Evolutionary conservation across 208 protist genomes (phyloP), one percentile per base, ranked within the genome.

Genomic region (Crithidia thermophila): DNA sequence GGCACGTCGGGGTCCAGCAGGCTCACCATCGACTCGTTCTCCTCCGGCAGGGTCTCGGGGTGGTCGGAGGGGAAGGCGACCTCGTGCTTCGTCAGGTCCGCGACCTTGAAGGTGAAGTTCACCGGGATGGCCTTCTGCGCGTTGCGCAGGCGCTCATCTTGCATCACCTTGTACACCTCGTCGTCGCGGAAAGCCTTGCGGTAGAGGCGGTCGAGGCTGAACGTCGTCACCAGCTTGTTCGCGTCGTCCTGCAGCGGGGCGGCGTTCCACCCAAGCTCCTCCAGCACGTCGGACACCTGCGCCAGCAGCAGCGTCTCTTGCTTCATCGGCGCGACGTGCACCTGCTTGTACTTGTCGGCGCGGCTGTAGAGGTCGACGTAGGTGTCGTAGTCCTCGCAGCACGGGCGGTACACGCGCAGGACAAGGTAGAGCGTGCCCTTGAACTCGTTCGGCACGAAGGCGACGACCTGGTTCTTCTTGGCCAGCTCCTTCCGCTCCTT

Each of bases 241-340:
- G 72, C 59, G 46, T 74, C 67, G 21, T 86, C 39, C 46, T 80
- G 50, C 23, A 75, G 30, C 23, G 67, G 34, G 2, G 61, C 65
- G 10, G 47, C 42, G 39, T 72, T 73, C 88, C 91, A 96, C 43
- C 91, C 91, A 4, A 96, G 56, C 79, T 94, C 86, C 64, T 94
- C 86, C 56, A 91, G 65, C 28, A 86, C 72, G 57, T 96, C 91
- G 2, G 88, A 96, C 23, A 63, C 53, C 52, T 85, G 81, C 20
- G 85, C 64, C 42, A 96, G 74, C 27, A 93, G 68, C 56, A 94
- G 82, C 49, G 85, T 89, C 55, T 93, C 83, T 63, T 94, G 79
- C 72, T 94, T 96, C 88, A 94, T 94, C 36, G 80, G 87, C 20
- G 81, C 77, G 20, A 94, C 78, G 58, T 94, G 91, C 7, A 84